Percentiles rank a stretch among this genome's conserved stretches.
phyloP scores from a whole-genome alignment of 2,329 filamentous ascomycete genomes.

The Aspergillus fischeri region DNA sequence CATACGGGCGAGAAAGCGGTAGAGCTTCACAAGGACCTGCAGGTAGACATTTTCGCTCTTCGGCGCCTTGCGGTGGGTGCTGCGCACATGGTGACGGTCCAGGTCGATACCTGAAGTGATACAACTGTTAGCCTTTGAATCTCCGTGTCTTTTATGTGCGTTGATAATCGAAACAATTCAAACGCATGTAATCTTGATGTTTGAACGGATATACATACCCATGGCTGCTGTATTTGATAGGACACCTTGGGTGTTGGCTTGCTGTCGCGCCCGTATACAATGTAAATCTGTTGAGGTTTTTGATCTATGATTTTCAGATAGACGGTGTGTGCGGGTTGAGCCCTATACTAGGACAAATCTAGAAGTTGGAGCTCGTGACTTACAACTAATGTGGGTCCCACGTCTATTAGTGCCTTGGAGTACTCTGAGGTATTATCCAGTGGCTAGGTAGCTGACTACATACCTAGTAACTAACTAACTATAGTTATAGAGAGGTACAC shows the following conservation, averaged over 20 bases:
- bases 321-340: constrained; percentile 42
- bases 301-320: constrained; percentile 37
- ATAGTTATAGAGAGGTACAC: too few relatives aligned
- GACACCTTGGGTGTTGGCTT: constrained; percentile 38
- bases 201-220: constrained; percentile 31
- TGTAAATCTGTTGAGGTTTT: constrained; percentile 34
- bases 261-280: constrained; percentile 38
- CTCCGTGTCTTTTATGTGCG: not conserved
- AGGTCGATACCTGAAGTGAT: constrained; percentile 49
- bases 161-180: not conserved
- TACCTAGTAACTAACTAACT: too few relatives aligned
- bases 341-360: constrained; percentile 38
- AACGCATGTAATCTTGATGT: not conserved
- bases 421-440: too few relatives aligned
- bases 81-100: constrained; percentile 61
- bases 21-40: constrained; percentile 96
- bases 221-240: constrained; percentile 41
- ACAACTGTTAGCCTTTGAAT: constrained; percentile 9
- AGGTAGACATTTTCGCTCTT: constrained; percentile 99
- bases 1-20: constrained; percentile 91
- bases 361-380: constrained; percentile 5
- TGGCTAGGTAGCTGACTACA: too few relatives aligned
- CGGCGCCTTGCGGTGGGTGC: constrained; percentile 81
- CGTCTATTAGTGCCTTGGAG: not conserved
- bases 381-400: constrained; percentile 11